phyloP scores from a whole-genome alignment of 1,139 yeast species.

The Scheffersomyces parashehatae region DNA sequence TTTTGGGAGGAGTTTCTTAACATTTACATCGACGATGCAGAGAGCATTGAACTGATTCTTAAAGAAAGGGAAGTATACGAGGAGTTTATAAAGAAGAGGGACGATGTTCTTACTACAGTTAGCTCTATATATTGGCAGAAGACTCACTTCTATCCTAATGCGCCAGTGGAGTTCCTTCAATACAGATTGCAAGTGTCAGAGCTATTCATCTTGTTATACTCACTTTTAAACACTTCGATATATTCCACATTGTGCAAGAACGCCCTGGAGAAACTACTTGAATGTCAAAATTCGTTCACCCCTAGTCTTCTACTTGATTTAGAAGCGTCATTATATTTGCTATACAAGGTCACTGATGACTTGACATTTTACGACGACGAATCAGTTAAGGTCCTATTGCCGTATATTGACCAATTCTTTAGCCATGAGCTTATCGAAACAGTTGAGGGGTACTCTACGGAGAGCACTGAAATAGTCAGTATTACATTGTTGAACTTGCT shows the following conservation, averaged over 20 bases:
- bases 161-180: conserved; percentile 53
- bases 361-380: conserved; percentile 46
- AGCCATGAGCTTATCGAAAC: conserved; percentile 23
- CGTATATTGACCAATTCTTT: conserved; percentile 28
- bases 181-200: conserved; percentile 78
- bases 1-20: conserved; percentile 84
- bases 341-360: conserved; percentile 56
- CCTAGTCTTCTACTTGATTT: conserved; percentile 31
- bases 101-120: conserved; percentile 43
- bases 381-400: conserved; percentile 22
- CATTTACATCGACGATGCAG: conserved; percentile 57
- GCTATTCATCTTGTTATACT: conserved; percentile 67
- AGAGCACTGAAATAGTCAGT: conserved; percentile 6
- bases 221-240: conserved; percentile 59
- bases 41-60: conserved; percentile 32
- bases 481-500: conserved; percentile 51
- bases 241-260: conserved; percentile 23
- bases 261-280: conserved; percentile 3
- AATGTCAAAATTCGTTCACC: conserved; percentile 3
- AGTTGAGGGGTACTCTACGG: conserved; percentile 14
- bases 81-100: conserved; percentile 29
- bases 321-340: conserved; percentile 69
- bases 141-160: conserved; percentile 36
- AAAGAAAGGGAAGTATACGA: conserved; percentile 17
- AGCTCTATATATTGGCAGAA: conserved; percentile 65